Conservation (phyloP, 2,329 filamentous ascomycete genomes). For the Berkeleyomyces rouxiae region DNA sequence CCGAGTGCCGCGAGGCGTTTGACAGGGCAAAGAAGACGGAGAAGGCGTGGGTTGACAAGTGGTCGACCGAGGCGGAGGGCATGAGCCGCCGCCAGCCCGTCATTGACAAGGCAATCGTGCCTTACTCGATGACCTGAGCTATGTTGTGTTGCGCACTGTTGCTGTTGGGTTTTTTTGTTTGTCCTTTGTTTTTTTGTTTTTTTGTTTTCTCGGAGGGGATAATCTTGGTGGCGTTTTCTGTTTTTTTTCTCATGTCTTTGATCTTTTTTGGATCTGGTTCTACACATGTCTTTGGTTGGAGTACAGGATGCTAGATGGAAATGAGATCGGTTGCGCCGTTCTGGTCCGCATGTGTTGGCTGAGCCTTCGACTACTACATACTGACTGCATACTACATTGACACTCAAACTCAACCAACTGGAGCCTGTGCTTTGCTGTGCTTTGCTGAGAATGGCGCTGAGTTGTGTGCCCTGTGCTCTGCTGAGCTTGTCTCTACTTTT, state of each 20-base stretch:
- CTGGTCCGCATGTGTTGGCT: not conserved
- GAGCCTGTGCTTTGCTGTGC: not conserved
- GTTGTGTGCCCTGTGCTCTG: not conserved
- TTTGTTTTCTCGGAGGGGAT: conserved; percentile 12
- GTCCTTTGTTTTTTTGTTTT: not conserved
- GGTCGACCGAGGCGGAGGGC: conserved; percentile 32
- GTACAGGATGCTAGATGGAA: not conserved
- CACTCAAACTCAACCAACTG: too few relatives aligned
- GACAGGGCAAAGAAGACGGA: conserved; percentile 49
- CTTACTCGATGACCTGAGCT: conserved; percentile 30
- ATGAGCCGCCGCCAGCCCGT: conserved; percentile 32
- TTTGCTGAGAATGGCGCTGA: not conserved
- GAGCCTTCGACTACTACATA: too few relatives aligned
- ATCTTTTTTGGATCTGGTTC: not conserved
- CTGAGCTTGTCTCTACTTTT: not conserved
- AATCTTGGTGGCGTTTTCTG: conserved; percentile 9
- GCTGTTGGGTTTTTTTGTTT: not conserved
- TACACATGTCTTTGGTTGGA: not conserved
- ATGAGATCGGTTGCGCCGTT: not conserved
- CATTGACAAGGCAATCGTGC: conserved; percentile 49
- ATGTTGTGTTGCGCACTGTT: not conserved
- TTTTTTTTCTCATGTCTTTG: not conserved
- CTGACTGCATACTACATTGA: too few relatives aligned
- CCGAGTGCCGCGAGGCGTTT: conserved; percentile 57
- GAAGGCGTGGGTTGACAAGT: conserved; percentile 53